These are phyloP conservation scores for Cyclotella sp. DNA, from an alignment of 108 stramenopile genomes.

Conservation along the genomic window DNA sequence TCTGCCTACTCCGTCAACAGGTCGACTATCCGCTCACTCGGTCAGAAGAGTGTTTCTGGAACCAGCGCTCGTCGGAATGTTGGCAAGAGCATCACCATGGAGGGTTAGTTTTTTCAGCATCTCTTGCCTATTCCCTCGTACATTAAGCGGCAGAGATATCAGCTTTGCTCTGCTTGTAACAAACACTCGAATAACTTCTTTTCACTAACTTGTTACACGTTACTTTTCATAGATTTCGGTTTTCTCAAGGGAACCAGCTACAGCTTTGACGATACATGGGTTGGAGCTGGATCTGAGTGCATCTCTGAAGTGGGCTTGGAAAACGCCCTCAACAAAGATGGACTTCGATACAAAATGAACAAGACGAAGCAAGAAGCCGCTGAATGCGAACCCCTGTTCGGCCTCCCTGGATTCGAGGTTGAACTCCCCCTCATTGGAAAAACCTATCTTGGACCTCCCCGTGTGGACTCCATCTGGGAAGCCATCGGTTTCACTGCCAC, in stretches of 20 bases:
- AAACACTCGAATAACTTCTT: background rate
- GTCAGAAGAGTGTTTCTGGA: constrained; percentile 60
- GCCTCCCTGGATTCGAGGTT: constrained; percentile 76
- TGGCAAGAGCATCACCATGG: constrained; percentile 67
- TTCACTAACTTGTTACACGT: background rate
- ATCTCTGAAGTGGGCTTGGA: constrained; percentile 86
- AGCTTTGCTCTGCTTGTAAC: too few relatives aligned
- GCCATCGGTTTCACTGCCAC: constrained; percentile 91
- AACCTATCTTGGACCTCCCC: constrained; percentile 88
- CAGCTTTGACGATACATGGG: constrained; percentile 84
- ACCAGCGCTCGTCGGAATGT: constrained; percentile 34
- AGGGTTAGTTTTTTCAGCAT: constrained; percentile 58
- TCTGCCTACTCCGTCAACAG: constrained; percentile 74
- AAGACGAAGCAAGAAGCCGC: constrained; percentile 80
- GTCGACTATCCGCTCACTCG: constrained; percentile 63
- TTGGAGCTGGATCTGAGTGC: constrained; percentile 57
- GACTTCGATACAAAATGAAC: constrained; percentile 90
- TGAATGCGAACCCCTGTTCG: constrained; percentile 68
- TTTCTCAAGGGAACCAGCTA: constrained; percentile 73
- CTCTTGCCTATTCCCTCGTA: too few relatives aligned
- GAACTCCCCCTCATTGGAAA: constrained; percentile 87
- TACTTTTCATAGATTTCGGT: constrained; percentile 70
- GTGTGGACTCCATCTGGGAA: constrained; percentile 87
- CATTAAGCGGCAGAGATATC: background rate
- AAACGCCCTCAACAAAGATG: constrained; percentile 79